A percentile compares a stretch with the other conserved stretches of the same genome.
Conservation (phyloP, 768 basidiomycete genomes). For the Pholiota molesta region DNA sequence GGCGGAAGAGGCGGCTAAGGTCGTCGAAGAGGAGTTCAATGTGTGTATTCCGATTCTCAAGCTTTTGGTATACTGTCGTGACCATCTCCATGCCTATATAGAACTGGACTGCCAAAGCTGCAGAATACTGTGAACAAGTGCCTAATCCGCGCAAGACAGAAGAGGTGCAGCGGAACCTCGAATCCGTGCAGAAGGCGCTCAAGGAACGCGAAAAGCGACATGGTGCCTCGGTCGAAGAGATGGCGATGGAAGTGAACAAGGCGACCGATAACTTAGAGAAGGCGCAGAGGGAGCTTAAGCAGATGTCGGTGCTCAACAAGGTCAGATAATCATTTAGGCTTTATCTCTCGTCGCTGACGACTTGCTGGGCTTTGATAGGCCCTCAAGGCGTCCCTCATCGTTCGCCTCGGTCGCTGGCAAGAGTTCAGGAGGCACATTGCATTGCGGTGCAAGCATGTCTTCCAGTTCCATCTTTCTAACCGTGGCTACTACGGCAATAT, state of each 20-base stretch:
- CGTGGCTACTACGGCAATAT: constrained; percentile 93
- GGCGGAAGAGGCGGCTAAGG: constrained; percentile 47
- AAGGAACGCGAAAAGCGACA: constrained; percentile 71
- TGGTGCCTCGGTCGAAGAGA: constrained; percentile 77
- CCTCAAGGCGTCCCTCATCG: constrained; percentile 63
- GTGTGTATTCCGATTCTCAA: constrained; percentile 36
- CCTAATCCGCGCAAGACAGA: constrained; percentile 59
- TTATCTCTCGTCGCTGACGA: background rate
- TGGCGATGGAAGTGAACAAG: constrained; percentile 71
- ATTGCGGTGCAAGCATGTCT: constrained; percentile 82
- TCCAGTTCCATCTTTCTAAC: constrained; percentile 78
- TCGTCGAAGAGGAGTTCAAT: constrained; percentile 63
- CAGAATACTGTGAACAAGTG: constrained; percentile 60
- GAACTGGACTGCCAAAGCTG: constrained; percentile 69
- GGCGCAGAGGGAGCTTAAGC: constrained; percentile 64
- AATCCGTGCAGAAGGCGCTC: constrained; percentile 65
- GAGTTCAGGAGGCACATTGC: constrained; percentile 89
- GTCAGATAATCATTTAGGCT: constrained; percentile 37
- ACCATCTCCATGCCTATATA: constrained; percentile 35
- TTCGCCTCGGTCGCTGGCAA: constrained; percentile 78
- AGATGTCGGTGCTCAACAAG: constrained; percentile 67
- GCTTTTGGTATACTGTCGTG: background rate
- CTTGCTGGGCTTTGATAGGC: constrained; percentile 43
- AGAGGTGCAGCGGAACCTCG: constrained; percentile 60
- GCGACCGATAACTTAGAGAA: constrained; percentile 60